These are phyloP conservation scores for Eucalyptus pumila DNA, from an alignment of 345 rosid species.

Conservation along the genomic window DNA sequence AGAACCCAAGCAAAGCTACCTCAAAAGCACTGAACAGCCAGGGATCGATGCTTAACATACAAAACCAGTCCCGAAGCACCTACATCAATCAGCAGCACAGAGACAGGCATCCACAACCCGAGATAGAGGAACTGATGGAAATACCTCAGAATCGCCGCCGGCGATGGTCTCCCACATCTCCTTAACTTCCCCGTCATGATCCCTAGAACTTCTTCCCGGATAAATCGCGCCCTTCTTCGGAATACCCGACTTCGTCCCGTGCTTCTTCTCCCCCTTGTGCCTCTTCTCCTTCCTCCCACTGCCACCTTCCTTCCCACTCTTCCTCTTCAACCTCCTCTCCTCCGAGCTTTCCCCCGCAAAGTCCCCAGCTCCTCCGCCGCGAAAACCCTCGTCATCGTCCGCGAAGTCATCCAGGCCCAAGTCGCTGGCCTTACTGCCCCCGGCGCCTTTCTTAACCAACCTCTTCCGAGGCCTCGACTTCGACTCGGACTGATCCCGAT, in stretches of 20 bases:
- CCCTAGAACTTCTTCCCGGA: conserved; percentile 7
- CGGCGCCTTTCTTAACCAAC: conserved; percentile 62
- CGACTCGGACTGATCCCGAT: conserved; percentile 37
- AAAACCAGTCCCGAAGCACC: neutral
- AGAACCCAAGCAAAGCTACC: neutral
- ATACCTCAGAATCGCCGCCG: conserved; percentile 79
- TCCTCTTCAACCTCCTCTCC: conserved; percentile 47
- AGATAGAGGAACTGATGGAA: neutral
- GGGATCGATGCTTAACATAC: neutral
- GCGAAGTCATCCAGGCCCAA: conserved; percentile 25
- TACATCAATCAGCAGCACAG: neutral
- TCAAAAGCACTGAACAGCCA: neutral
- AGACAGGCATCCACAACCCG: too few relatives aligned
- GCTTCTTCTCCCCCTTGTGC: conserved; percentile 24
- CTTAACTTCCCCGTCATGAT: conserved; percentile 52
- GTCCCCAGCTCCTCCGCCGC: conserved; percentile 18
- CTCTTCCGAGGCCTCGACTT: conserved; percentile 59
- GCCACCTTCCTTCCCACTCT: conserved; percentile 20
- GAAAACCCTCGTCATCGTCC: conserved; percentile 6
- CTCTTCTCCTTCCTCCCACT: conserved; percentile 42
- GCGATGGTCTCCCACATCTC: conserved; percentile 98
- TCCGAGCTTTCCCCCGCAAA: conserved; percentile 16
- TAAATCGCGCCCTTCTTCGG: conserved; percentile 10
- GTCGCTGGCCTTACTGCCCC: conserved; percentile 6
- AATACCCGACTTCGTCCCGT: conserved; percentile 19